These are phyloP conservation scores for Phytophthora multivora DNA, from an alignment of 352 stramenopile genomes.

Conservation along the genomic window DNA sequence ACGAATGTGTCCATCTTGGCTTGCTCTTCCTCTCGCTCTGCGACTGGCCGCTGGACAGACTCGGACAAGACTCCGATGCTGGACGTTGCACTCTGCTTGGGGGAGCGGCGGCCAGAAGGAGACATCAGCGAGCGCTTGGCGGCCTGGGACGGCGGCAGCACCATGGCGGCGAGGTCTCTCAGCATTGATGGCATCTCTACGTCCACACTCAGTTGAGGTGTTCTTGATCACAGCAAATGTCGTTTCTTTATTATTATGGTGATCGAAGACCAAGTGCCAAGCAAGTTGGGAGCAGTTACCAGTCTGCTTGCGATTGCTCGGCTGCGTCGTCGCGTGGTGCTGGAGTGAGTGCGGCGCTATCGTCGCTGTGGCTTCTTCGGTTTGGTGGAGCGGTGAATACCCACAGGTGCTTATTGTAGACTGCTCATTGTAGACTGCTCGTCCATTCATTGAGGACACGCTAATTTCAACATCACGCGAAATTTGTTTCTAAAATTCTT, in stretches of 20 bases:
- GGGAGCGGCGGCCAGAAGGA: slow-evolving; percentile 17
- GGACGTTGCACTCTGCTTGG: slow-evolving; percentile 19
- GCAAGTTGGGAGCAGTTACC: slow-evolving; percentile 2
- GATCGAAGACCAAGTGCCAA: not conserved
- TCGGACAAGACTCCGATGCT: not conserved
- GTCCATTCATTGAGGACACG: too few species aligned
- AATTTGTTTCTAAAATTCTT: too few species aligned
- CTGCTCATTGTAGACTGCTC: too few species aligned
- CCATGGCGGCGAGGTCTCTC: slow-evolving; percentile 41
- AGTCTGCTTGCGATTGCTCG: slow-evolving; percentile 33
- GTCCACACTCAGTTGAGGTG: slow-evolving; percentile 22
- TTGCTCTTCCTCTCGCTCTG: slow-evolving; percentile 28
- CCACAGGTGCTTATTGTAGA: too few species aligned
- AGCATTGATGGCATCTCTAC: slow-evolving; percentile 46
- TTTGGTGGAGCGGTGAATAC: too few species aligned
- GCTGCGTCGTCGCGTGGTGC: slow-evolving; percentile 46
- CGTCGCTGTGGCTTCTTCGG: too few species aligned
- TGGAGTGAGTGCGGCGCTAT: not conserved
- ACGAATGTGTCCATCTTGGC: slow-evolving; percentile 48
- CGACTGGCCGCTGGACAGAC: not conserved
- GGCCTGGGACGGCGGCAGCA: slow-evolving; percentile 12
- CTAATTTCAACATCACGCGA: too few species aligned
- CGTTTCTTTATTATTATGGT: slow-evolving; percentile 66
- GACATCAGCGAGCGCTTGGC: slow-evolving; percentile 30
- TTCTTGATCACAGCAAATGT: slow-evolving; percentile 28